phyloP scores from a whole-genome alignment of 1,284 basidiomycete species.

The Cutaneotrichosporon cutaneum region DNA sequence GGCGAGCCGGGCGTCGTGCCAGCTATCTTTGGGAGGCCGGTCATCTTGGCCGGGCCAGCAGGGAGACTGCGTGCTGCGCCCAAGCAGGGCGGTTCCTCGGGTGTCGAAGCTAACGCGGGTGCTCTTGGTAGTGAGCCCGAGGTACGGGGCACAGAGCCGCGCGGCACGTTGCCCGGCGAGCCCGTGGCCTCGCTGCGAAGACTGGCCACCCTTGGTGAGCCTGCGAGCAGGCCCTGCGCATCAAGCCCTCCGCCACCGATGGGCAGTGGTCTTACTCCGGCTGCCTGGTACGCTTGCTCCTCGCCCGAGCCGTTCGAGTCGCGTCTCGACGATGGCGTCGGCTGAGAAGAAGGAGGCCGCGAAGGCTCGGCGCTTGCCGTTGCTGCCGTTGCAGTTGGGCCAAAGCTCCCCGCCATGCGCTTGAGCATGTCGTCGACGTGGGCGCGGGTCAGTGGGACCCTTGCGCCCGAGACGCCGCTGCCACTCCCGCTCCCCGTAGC shows the following conservation, averaged over 20 bases:
- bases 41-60: not conserved
- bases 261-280: not conserved
- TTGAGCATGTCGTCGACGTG: constrained; percentile 48
- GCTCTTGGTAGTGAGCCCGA: constrained; percentile 6
- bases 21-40: not conserved
- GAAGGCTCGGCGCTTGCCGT: not conserved
- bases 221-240: not conserved
- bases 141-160: not conserved
- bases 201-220: constrained; percentile 4
- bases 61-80: constrained; percentile 1
- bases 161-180: not conserved
- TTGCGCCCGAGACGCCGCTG: constrained; percentile 9
- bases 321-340: not conserved
- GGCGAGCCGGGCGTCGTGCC: not conserved
- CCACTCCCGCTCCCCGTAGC: constrained; percentile 6
- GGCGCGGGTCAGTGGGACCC: constrained; percentile 44
- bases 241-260: constrained; percentile 5
- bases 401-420: constrained; percentile 44
- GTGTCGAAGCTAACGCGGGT: constrained; percentile 7
- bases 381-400: not conserved
- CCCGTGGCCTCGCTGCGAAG: not conserved
- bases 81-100: constrained; percentile 5
- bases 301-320: constrained; percentile 1
- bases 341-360: not conserved
- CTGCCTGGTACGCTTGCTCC: not conserved